These are phyloP conservation scores for Magnusiomyces sp. DNA, from an alignment of 1,139 yeast genomes.

Conservation along the genomic window DNA sequence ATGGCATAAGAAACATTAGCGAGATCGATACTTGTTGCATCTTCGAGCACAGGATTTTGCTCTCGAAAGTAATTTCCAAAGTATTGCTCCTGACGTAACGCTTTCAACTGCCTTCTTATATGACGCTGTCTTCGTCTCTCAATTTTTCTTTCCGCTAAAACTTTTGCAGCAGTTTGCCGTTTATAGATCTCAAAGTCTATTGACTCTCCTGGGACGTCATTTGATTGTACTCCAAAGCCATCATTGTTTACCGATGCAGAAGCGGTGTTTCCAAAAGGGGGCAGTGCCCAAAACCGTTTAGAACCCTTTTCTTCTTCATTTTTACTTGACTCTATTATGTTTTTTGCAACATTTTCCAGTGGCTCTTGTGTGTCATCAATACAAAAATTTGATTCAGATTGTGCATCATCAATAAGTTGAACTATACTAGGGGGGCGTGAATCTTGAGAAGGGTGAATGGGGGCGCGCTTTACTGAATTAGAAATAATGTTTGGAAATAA, in stretches of 20 bases:
- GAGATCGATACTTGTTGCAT: constrained; percentile 10
- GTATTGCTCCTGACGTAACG: constrained; percentile 17
- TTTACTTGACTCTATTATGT: constrained; percentile 8
- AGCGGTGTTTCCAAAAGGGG: not conserved
- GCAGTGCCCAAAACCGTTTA: not conserved
- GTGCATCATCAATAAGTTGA: constrained; percentile 25
- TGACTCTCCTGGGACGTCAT: constrained; percentile 7
- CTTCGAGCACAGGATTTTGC: constrained; percentile 13
- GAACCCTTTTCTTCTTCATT: not conserved
- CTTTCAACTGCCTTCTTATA: constrained; percentile 16
- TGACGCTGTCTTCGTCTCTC: constrained; percentile 17
- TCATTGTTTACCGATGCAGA: constrained; percentile 1
- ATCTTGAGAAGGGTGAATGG: not conserved
- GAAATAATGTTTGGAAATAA: constrained; percentile 6
- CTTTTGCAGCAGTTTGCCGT: constrained; percentile 30
- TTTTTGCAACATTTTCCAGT: constrained; percentile 12
- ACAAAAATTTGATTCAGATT: constrained; percentile 24
- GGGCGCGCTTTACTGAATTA: not conserved
- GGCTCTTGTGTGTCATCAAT: constrained; percentile 28
- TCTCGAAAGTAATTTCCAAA: constrained; percentile 23
- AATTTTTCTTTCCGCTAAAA: constrained; percentile 26
- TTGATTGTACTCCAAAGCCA: not conserved
- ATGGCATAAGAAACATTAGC: constrained; percentile 21
- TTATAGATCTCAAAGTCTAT: constrained; percentile 37
- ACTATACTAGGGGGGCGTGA: constrained; percentile 6